Base-by-base conservation (phyloP, 2,329 filamentous ascomycete species). In the Cladosporium sp. region DNA sequence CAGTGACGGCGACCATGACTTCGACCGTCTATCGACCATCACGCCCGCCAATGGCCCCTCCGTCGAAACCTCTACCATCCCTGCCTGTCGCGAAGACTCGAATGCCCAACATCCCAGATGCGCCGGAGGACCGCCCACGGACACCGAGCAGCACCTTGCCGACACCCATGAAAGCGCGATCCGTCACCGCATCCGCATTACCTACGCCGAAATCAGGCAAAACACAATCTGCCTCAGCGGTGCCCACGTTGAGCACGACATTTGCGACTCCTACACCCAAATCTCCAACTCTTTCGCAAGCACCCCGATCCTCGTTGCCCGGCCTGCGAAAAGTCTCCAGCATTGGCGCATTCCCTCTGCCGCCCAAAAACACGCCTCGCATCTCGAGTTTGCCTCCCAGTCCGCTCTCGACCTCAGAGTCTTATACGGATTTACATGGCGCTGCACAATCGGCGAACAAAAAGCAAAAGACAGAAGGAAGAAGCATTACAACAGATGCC, bases 291-390 rank as follows among this genome's bases (percentile, higher is more conserved):
- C 51, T 59, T 6, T 46, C 64, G 21, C 30, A 65, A 34, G 46
- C 68, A 23, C 56, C 66, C 28, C 48, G 65, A 39, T 49, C 66
- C 23, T 67, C 68, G 60, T 39, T 66, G 25, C 58, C 67, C 3
- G 49, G 46, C 13, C 79, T 97, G 64, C 88, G 93, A 68, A 96
- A 96, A 79, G 91, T 91, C 0, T 90, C 96, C 73, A 97, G 93
- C 83, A 96, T 97, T 74, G 94, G 93, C 75, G 89, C 92, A 0
- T 97, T 98, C 74, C 94, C 94, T 32, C 91, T 96, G 69, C 94
- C 94, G 16, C 94, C 94, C 16, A 89, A 89, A 70, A 86, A 88
- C 57, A 84, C 85, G 63, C 83, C 79, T 63, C 84, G 85, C 69
- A 79, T 82, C 57, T 81, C 81, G 71, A 92, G 84, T 79, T 81